Conservation (phyloP, 2,329 filamentous ascomycete genomes). For the Rhexocercosporidium sp. region DNA sequence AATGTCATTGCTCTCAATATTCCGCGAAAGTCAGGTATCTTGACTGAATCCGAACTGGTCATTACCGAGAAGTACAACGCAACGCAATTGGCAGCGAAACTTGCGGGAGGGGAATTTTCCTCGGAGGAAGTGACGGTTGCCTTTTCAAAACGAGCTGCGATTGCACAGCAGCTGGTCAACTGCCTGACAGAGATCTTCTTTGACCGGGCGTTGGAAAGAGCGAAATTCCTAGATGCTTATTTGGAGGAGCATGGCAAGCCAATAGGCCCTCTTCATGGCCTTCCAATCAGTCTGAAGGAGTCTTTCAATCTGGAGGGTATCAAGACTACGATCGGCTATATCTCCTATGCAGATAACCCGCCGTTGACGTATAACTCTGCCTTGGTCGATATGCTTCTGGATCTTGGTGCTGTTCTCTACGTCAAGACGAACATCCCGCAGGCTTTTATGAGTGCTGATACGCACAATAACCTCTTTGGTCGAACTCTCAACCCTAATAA, state of each 20-base stretch:
- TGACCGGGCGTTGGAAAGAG: slow-evolving; percentile 48
- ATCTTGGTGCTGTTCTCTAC: slow-evolving; percentile 84
- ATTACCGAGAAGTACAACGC: slow-evolving; percentile 26
- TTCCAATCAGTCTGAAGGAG: slow-evolving; percentile 59
- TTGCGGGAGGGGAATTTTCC: slow-evolving; percentile 27
- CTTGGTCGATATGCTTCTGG: slow-evolving; percentile 77
- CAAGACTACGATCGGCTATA: slow-evolving; percentile 81
- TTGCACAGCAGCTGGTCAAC: slow-evolving; percentile 55
- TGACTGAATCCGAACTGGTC: slow-evolving; percentile 12
- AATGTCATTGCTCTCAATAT: not conserved
- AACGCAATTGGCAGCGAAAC: slow-evolving; percentile 16
- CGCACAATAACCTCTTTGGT: slow-evolving; percentile 72
- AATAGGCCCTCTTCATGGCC: slow-evolving; percentile 64
- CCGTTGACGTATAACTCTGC: slow-evolving; percentile 65
- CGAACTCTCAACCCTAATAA: slow-evolving; percentile 80
- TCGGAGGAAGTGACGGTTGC: slow-evolving; percentile 54
- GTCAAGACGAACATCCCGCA: slow-evolving; percentile 89
- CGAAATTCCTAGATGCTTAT: slow-evolving; percentile 50
- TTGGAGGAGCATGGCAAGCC: slow-evolving; percentile 46
- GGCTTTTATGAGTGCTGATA: slow-evolving; percentile 51
- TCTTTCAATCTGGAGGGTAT: slow-evolving; percentile 79
- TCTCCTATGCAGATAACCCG: slow-evolving; percentile 69
- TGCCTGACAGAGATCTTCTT: slow-evolving; percentile 53
- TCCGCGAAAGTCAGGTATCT: not conserved
- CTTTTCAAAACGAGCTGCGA: slow-evolving; percentile 51